phyloP scores from a whole-genome alignment of 257 asterid genomes.

The Solanum ossicruentum region DNA sequence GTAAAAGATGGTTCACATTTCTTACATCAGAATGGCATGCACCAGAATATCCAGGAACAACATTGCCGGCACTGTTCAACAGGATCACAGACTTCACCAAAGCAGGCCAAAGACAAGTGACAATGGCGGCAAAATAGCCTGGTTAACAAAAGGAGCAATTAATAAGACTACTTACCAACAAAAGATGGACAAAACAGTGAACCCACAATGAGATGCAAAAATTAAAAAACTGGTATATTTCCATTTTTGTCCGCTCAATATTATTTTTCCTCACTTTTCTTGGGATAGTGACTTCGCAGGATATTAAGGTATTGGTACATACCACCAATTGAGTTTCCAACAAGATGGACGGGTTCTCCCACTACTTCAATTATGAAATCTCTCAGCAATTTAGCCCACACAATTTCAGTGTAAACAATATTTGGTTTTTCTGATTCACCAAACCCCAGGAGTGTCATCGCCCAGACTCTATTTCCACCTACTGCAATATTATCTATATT shows the following conservation, averaged over 20 bases:
- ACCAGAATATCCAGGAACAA: conserved; percentile 45
- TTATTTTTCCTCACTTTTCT: background rate
- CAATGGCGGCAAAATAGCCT: conserved; percentile 75
- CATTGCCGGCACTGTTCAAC: conserved; percentile 67
- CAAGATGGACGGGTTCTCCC: conserved; percentile 75
- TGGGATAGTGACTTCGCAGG: background rate
- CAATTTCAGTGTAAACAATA: conserved; percentile 60
- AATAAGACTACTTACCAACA: background rate
- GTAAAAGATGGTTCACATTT: background rate
- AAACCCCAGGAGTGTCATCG: conserved; percentile 77
- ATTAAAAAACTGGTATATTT: background rate
- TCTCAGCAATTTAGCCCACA: conserved; percentile 76
- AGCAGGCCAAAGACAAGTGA: conserved; percentile 65
- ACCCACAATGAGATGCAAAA: background rate
- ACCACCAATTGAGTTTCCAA: conserved; percentile 98
- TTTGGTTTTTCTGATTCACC: conserved; percentile 95
- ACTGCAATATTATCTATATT: conserved; percentile 58
- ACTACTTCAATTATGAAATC: conserved; percentile 80
- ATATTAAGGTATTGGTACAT: conserved; percentile 9
- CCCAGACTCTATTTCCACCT: conserved; percentile 78
- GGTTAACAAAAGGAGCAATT: conserved; percentile 10
- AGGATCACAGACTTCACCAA: conserved; percentile 70
- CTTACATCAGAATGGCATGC: conserved; percentile 43
- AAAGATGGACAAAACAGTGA: background rate
- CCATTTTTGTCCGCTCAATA: background rate